Base-by-base conservation (phyloP, 768 basidiomycete genomes). In the Pisolithus microcarpus region DNA sequence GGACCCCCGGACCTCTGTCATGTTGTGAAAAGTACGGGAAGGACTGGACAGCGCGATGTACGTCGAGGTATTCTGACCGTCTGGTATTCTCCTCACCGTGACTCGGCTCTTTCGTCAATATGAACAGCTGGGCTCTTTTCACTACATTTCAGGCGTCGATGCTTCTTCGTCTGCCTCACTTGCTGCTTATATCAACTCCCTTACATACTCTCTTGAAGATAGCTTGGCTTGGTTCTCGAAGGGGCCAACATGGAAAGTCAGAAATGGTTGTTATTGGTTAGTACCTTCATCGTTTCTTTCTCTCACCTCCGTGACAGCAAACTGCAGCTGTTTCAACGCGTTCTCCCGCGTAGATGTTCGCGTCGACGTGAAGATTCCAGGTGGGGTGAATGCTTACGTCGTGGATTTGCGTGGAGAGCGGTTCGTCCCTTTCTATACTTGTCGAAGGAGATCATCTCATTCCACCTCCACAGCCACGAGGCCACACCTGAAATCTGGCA, bases 141-240 rank as follows among this genome's bases (percentile, higher is more conserved):
- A 99, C 70, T 97, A 91, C 60, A 81, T 96, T 52, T 99, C 96
- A 0, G 95, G 96, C n/a, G 91, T 99, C 48, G 96, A 99, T 67
- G 92, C 95, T 1, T 97, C 93, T 16, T 96, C 95, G 6, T 97
- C 94, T 18, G 96, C 96, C 4, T 95, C 93, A 0, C 78, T 99
- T 26, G 96, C 96, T 5, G 95, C 96, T 10, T 99, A 99, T 70
- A 88, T 98, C 69, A 98, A 99, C 72, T 96, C 93, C 21, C 76
- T 98, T n/a, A 95, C 91, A 6, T 98, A 97, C 63, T 81, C 86
- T 16, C 84, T 98, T 55, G 96, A 97, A 62, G 93, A 94, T 56
- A 82, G 77, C 50, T 80, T 84, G 24, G 85, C 90, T 4, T 99
- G 96, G 96, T 96, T 96, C 65, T 82, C 85, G 31, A 90, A 89